Evolutionary conservation across 768 basidiomycete species (phyloP).

Genomic region (Leccinum subtestaceum): DNA sequence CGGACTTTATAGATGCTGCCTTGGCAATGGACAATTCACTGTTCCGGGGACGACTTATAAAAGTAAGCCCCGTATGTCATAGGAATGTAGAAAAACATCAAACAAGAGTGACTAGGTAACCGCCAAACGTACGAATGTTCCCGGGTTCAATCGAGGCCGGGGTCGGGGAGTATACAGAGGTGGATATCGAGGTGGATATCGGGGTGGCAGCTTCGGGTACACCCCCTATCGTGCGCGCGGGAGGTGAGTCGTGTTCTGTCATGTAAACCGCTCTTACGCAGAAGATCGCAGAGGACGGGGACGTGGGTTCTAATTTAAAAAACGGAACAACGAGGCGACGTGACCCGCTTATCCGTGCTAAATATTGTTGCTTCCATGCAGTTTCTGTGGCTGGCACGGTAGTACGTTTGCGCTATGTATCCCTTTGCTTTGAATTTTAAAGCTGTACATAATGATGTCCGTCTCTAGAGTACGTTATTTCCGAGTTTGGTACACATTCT

Average conservation of each 20-base stretch:
- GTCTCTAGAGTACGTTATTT: neutral
- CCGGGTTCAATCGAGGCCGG: slow-evolving; percentile 83
- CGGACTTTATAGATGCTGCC: slow-evolving; percentile 87
- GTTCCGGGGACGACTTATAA: slow-evolving; percentile 90
- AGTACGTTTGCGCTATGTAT: slow-evolving; percentile 27
- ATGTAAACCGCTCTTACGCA: slow-evolving; percentile 8
- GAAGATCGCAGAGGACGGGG: slow-evolving; percentile 58
- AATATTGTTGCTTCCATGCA: slow-evolving; percentile 8
- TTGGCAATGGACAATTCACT: slow-evolving; percentile 93
- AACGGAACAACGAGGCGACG: slow-evolving; percentile 20
- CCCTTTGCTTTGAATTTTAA: slow-evolving; percentile 26
- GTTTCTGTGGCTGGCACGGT: slow-evolving; percentile 8
- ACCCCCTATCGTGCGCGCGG: slow-evolving; percentile 64
- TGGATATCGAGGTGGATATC: slow-evolving; percentile 58
- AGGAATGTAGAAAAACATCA: slow-evolving; percentile 1
- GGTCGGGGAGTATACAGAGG: slow-evolving; percentile 69
- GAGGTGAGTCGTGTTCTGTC: slow-evolving; percentile 49
- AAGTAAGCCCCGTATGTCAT: slow-evolving; percentile 47
- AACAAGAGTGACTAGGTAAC: slow-evolving; percentile 63
- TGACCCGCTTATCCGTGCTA: slow-evolving; percentile 10
- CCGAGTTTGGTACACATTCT: slow-evolving; percentile 16
- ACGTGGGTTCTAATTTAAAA: slow-evolving; percentile 53
- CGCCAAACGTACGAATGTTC: slow-evolving; percentile 93
- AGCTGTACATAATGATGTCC: slow-evolving; percentile 28
- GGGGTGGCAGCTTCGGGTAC: slow-evolving; percentile 52